Conservation (phyloP, 2,329 filamentous ascomycete genomes). For the Cadophora luteo-olivacea region DNA sequence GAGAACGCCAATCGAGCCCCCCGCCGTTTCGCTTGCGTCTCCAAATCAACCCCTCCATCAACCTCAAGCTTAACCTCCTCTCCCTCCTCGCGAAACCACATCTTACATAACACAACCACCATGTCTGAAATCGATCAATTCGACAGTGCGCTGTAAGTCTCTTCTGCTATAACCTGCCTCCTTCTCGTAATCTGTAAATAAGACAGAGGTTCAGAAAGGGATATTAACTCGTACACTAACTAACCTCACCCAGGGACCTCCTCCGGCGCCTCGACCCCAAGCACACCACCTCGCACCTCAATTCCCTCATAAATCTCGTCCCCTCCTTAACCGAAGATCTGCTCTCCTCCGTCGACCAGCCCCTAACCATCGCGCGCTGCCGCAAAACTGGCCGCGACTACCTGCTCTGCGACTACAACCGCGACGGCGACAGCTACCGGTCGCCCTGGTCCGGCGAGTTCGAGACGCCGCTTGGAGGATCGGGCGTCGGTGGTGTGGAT, state of each 20-base stretch:
- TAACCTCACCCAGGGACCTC: slow-evolving; percentile 73
- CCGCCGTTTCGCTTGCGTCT: slow-evolving; percentile 13
- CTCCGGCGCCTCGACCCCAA: slow-evolving; percentile 97
- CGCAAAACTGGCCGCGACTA: slow-evolving; percentile 91
- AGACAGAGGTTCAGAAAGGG: neutral
- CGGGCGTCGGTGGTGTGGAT: slow-evolving; percentile 59
- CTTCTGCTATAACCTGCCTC: neutral
- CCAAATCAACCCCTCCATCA: slow-evolving; percentile 10
- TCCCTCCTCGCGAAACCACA: slow-evolving; percentile 4
- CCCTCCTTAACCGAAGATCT: slow-evolving; percentile 96
- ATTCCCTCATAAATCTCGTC: slow-evolving; percentile 84
- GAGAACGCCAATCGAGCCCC: slow-evolving; percentile 9
- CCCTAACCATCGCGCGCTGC: slow-evolving; percentile 85
- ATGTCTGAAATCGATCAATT: slow-evolving; percentile 46
- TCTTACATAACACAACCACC: slow-evolving; percentile 29
- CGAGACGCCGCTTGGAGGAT: slow-evolving; percentile 81
- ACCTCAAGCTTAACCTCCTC: slow-evolving; percentile 11
- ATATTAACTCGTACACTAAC: neutral
- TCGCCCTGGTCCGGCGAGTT: slow-evolving; percentile 99
- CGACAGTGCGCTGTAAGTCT: slow-evolving; percentile 46
- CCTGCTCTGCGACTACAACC: slow-evolving; percentile 99
- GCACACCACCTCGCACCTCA: slow-evolving; percentile 86
- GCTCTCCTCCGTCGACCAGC: slow-evolving; percentile 96
- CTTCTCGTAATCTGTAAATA: too few relatives aligned
- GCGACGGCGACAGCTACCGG: slow-evolving; percentile 95